Evolutionary conservation across 2,329 filamentous ascomycete genomes (phyloP).

Genomic region (Claviceps arundinis): DNA sequence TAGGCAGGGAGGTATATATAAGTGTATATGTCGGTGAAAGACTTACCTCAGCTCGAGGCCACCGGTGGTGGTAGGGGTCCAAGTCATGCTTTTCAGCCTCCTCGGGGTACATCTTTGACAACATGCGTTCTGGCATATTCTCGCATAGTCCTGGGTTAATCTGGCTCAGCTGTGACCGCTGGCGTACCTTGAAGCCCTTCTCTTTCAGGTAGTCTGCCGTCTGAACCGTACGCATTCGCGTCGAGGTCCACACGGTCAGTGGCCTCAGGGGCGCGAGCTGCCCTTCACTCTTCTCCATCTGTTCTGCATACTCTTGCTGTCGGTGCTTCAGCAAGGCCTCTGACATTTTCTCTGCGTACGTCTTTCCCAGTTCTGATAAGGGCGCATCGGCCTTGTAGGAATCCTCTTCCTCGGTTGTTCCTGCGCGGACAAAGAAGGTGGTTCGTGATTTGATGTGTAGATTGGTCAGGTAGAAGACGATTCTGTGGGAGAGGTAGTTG

Average conservation of each 20-base stretch:
- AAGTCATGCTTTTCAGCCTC: conserved; percentile 86
- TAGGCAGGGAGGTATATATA: background rate
- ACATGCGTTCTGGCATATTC: conserved; percentile 73
- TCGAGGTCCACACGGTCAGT: conserved; percentile 90
- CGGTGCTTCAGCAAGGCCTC: conserved; percentile 73
- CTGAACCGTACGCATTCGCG: conserved; percentile 76
- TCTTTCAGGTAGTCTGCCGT: conserved; percentile 72
- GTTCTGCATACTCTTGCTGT: conserved; percentile 60
- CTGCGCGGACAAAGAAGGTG: conserved; percentile 85
- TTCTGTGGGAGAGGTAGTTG: conserved; percentile 89
- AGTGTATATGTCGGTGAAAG: background rate
- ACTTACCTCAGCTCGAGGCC: conserved; percentile 75
- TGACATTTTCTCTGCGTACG: conserved; percentile 76
- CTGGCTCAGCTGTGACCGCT: conserved; percentile 93
- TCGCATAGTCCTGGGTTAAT: conserved; percentile 94
- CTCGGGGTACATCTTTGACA: conserved; percentile 72
- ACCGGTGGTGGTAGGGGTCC: conserved; percentile 94
- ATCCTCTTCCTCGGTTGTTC: conserved; percentile 75
- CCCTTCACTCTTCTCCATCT: conserved; percentile 52
- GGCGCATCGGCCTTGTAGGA: conserved; percentile 85
- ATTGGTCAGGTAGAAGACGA: conserved; percentile 97
- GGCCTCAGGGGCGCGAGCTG: conserved; percentile 58
- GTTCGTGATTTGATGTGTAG: conserved; percentile 90
- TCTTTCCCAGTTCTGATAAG: conserved; percentile 64
- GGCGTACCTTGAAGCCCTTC: conserved; percentile 72